These are phyloP conservation scores for Sporothrix pseudoabietina DNA, from an alignment of 2,329 filamentous ascomycete species.

Conservation along the genomic window DNA sequence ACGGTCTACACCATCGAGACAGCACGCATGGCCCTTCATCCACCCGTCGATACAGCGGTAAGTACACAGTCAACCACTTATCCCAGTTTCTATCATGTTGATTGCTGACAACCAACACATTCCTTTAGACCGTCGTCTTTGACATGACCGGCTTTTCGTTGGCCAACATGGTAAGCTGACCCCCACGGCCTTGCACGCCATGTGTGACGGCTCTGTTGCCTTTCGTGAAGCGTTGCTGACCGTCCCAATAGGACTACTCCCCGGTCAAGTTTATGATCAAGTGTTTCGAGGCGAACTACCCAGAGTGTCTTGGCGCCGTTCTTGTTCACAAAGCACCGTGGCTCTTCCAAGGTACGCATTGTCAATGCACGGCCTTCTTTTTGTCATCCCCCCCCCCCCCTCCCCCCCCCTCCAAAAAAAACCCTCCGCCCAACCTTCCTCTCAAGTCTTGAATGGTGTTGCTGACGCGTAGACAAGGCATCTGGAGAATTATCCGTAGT, in stretches of 20 bases:
- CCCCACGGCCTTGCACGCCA: not conserved
- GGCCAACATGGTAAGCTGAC: slow-evolving; percentile 79
- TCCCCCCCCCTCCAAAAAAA: too few species aligned
- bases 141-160: slow-evolving; percentile 94
- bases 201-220: not conserved
- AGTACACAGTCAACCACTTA: slow-evolving; percentile 45
- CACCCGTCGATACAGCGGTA: slow-evolving; percentile 89
- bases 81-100: not conserved
- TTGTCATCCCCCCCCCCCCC: not conserved
- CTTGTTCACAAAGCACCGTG: slow-evolving; percentile 95
- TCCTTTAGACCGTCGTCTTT: slow-evolving; percentile 79
- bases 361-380: not conserved
- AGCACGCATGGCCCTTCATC: slow-evolving; percentile 76
- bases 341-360: slow-evolving; percentile 81
- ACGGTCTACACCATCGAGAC: slow-evolving; percentile 96
- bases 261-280: slow-evolving; percentile 99
- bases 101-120: not conserved
- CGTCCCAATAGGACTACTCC: slow-evolving; percentile 69
- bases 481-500: slow-evolving; percentile 92
- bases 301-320: slow-evolving; percentile 85
- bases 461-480: slow-evolving; percentile 54
- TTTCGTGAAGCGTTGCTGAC: slow-evolving; percentile 29
- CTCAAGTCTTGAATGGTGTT: not conserved
- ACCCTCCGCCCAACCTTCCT: too few species aligned
- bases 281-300: slow-evolving; percentile 98